phyloP scores from a whole-genome alignment of 1,284 basidiomycete genomes.

The Apiotrichum mycotoxinovorans region DNA sequence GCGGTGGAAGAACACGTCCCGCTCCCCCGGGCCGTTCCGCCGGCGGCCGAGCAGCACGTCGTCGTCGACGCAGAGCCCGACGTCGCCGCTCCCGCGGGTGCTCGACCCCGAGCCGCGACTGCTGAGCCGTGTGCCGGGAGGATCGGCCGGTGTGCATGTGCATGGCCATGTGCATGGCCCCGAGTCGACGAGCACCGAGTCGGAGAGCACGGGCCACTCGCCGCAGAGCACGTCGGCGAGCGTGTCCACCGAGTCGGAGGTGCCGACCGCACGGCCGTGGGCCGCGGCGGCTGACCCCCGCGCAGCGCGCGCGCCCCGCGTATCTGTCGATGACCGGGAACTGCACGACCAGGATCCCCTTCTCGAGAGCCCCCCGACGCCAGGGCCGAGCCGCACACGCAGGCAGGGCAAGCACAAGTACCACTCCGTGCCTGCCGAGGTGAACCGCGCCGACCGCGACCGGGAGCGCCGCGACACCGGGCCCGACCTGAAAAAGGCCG shows the following conservation, averaged over 20 bases:
- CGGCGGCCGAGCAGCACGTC: conserved; percentile 11
- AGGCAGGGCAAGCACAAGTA: conserved; percentile 12
- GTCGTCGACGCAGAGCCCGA: conserved; percentile 4
- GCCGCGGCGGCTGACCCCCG: background rate
- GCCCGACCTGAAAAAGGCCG: conserved; percentile 37
- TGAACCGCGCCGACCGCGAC: background rate
- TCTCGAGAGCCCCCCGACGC: background rate
- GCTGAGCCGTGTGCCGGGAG: no score
- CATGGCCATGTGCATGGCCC: background rate
- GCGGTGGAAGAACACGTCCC: conserved; percentile 1
- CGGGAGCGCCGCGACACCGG: background rate
- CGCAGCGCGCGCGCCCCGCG: background rate
- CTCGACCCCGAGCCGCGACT: background rate
- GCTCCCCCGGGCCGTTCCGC: conserved; percentile 16
- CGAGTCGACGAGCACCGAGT: conserved; percentile 1
- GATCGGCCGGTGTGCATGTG: no score
- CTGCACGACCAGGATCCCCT: background rate
- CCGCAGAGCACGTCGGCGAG: background rate
- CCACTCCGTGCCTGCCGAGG: conserved; percentile 7
- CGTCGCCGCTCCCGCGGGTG: background rate
- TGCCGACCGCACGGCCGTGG: background rate
- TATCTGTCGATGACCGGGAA: background rate
- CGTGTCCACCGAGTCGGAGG: background rate
- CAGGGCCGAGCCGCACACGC: background rate
- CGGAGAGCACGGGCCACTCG: background rate